Conservation (phyloP, 1,284 basidiomycete species). For the Ustilago curta region DNA sequence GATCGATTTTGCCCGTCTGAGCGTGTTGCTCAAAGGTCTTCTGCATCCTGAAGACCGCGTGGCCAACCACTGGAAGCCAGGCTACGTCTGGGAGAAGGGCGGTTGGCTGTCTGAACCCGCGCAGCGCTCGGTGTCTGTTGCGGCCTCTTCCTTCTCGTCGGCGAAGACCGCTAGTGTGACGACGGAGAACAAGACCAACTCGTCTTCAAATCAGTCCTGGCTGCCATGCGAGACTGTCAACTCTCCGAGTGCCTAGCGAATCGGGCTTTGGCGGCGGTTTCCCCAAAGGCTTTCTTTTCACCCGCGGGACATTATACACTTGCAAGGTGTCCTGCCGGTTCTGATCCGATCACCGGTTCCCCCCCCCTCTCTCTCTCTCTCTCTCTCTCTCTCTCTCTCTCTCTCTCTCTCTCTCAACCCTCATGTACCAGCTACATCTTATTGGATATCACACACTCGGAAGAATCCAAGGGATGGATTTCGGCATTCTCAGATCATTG, state of each 20-base stretch:
- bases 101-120: conserved; percentile 63
- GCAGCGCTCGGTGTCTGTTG: conserved; percentile 30
- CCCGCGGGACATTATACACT: conserved; percentile 22
- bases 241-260: conserved; percentile 18
- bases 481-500: neutral
- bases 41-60: conserved; percentile 49
- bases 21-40: conserved; percentile 55
- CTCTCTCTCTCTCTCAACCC: conserved; percentile 5
- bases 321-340: conserved; percentile 6
- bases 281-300: too few relatives aligned
- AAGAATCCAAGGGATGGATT: conserved; percentile 11
- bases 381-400: neutral
- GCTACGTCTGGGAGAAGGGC: conserved; percentile 62
- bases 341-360: neutral
- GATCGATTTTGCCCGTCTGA: conserved; percentile 76
- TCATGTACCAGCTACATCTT: conserved; percentile 9
- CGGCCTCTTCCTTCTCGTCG: conserved; percentile 19
- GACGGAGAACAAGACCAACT: neutral
- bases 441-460: conserved; percentile 12
- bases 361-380: conserved; percentile 14
- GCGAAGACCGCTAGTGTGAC: neutral
- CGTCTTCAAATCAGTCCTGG: conserved; percentile 1
- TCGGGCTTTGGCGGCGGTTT: neutral
- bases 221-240: conserved; percentile 13
- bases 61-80: conserved; percentile 56